Evolutionary conservation across 768 basidiomycete genomes (phyloP).

Genomic region (Psilocybe cubensis): DNA sequence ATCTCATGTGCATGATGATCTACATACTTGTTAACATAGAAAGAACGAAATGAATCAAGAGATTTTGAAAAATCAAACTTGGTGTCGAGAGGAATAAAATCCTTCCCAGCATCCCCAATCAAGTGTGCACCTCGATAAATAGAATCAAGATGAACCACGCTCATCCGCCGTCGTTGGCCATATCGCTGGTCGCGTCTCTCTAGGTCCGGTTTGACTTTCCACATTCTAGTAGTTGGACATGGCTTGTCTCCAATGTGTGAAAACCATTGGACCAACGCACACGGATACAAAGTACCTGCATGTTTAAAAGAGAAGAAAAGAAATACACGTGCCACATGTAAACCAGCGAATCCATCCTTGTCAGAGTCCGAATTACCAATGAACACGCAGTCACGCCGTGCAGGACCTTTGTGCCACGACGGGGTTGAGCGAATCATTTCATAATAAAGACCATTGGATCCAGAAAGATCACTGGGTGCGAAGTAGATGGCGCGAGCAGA

Average conservation of each 20-base stretch:
- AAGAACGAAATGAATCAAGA: conserved; percentile 10
- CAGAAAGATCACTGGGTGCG: no score
- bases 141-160: conserved; percentile 4
- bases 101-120: not conserved
- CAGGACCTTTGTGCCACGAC: no score
- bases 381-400: no score
- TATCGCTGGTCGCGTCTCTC: no score
- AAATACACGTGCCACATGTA: no score
- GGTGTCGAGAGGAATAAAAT: not conserved
- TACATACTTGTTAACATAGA: conserved; percentile 6
- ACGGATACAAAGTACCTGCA: no score
- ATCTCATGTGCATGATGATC: conserved; percentile 13
- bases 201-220: conserved; percentile 37
- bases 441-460: no score
- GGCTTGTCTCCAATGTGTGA: conserved; percentile 16
- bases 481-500: no score
- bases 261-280: conserved; percentile 19
- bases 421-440: no score
- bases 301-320: no score
- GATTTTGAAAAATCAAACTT: not conserved
- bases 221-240: conserved; percentile 36
- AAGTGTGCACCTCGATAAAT: conserved; percentile 10
- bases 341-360: no score
- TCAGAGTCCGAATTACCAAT: no score
- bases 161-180: not conserved